Conservation (phyloP, 805 yeast genomes). For the Metschnikowia kofuensis region DNA sequence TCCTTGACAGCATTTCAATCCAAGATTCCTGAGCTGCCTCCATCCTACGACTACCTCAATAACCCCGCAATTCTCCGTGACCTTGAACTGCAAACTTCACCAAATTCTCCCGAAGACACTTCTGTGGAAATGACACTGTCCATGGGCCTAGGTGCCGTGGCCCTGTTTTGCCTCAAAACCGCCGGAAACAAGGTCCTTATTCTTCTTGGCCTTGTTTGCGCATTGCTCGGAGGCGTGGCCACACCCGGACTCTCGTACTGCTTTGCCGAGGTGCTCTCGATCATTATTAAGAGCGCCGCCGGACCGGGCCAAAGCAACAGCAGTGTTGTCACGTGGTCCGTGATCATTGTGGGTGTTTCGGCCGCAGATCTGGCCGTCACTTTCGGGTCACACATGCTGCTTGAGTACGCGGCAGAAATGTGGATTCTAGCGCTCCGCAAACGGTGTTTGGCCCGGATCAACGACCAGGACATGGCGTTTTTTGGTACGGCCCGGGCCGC, state of each 20-base stretch:
- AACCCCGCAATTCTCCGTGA: conserved; percentile 24
- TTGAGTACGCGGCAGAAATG: conserved; percentile 60
- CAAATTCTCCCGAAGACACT: neutral
- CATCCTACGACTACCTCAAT: conserved; percentile 16
- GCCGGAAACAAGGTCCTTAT: conserved; percentile 26
- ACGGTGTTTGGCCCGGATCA: conserved; percentile 45
- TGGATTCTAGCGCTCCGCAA: conserved; percentile 61
- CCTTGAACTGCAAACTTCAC: conserved; percentile 15
- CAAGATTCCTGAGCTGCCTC: neutral
- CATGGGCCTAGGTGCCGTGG: conserved; percentile 22
- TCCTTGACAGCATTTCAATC: neutral
- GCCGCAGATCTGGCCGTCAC: conserved; percentile 56
- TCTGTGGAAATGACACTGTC: conserved; percentile 15
- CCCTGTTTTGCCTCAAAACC: conserved; percentile 22
- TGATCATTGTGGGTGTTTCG: conserved; percentile 64
- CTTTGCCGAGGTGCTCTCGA: conserved; percentile 65
- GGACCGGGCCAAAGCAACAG: neutral
- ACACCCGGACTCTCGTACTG: conserved; percentile 79
- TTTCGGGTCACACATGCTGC: conserved; percentile 47
- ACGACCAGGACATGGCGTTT: conserved; percentile 54
- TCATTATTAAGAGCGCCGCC: conserved; percentile 36
- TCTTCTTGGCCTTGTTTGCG: conserved; percentile 48
- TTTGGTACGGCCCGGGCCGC: conserved; percentile 44
- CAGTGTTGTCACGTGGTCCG: conserved; percentile 48
- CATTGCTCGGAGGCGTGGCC: conserved; percentile 57